A percentile compares a stretch with the other conserved stretches of the same genome.
phyloP scores from a whole-genome alignment of 1,284 basidiomycete genomes.

The Mycosarcoma mackinlayi region DNA sequence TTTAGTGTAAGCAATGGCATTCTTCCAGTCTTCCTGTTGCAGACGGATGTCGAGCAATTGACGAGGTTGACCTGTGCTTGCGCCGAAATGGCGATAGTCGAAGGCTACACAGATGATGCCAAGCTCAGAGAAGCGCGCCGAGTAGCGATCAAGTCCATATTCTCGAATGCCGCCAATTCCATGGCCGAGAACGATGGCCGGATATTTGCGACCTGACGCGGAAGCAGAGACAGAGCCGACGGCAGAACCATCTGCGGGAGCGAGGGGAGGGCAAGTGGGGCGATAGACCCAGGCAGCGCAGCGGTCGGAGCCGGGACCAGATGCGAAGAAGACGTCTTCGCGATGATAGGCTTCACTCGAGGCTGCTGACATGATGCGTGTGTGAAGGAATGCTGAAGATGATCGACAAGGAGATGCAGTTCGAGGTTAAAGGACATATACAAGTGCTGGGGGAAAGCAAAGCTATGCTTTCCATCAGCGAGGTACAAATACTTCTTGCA shows the following conservation, averaged over 20 bases:
- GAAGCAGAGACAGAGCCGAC: too few relatives aligned
- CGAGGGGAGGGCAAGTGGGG: conserved; percentile 9
- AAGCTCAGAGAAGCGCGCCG: conserved; percentile 28
- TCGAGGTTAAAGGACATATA: too few relatives aligned
- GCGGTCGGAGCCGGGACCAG: conserved; percentile 16
- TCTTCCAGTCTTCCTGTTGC: conserved; percentile 56
- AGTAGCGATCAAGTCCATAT: conserved; percentile 47
- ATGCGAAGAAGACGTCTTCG: conserved; percentile 38
- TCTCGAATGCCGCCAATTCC: conserved; percentile 51
- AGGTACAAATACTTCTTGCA: too few relatives aligned
- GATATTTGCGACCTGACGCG: conserved; percentile 2
- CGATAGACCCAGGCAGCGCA: conserved; percentile 48
- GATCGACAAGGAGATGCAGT: too few relatives aligned
- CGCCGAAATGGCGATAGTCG: conserved; percentile 55
- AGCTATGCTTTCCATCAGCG: too few relatives aligned
- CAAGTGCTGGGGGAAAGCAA: too few relatives aligned
- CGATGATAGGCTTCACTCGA: conserved; percentile 14
- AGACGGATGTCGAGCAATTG: conserved; percentile 41
- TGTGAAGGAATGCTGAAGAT: too few relatives aligned
- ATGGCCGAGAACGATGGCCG: conserved; percentile 52
- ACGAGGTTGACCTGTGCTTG: conserved; percentile 39
- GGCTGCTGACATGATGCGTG: too few relatives aligned
- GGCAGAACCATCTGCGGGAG: too few relatives aligned
- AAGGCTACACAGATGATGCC: conserved; percentile 54
- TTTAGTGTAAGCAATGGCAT: conserved; percentile 33